Evolutionary conservation across 148 eudicot species (phyloP).

Genomic region (Rhododendron simsii): DNA sequence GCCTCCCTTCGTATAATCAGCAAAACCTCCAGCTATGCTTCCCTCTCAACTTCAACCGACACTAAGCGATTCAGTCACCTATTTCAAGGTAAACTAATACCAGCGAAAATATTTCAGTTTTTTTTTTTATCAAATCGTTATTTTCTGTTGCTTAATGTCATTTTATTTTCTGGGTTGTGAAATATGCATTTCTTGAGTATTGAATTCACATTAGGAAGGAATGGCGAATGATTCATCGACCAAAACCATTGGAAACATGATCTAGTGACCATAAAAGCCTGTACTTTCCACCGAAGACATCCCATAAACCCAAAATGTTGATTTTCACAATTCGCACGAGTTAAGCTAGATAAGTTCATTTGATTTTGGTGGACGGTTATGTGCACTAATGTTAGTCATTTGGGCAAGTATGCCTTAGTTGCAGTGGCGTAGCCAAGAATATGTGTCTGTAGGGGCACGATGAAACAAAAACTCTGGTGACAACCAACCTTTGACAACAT

Average conservation of each 20-base stretch:
- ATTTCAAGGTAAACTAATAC: conserved; percentile 8
- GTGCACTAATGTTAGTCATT: not conserved
- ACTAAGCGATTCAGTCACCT: not conserved
- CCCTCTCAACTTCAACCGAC: not conserved
- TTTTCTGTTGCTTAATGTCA: not conserved
- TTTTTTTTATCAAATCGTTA: not conserved
- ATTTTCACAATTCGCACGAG: not conserved
- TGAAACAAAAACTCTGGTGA: not conserved
- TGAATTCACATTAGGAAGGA: not conserved
- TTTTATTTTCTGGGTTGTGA: not conserved
- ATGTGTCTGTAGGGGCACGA: not conserved
- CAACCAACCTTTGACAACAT: not conserved
- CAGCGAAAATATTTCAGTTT: not conserved
- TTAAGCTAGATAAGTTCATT: not conserved
- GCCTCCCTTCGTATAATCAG: not conserved
- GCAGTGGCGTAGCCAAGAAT: not conserved
- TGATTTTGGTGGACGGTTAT: not conserved
- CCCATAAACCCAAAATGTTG: not conserved
- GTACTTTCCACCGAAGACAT: not conserved
- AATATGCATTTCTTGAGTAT: not conserved
- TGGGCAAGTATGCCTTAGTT: not conserved
- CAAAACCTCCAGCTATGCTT: not conserved
- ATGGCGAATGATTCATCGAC: not conserved
- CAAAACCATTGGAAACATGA: not conserved
- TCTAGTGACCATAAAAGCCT: not conserved